Evolutionary conservation across 1,284 basidiomycete genomes (phyloP), one percentile per base, ranked within the genome.

Genomic region (Hemileia vastatrix): DNA sequence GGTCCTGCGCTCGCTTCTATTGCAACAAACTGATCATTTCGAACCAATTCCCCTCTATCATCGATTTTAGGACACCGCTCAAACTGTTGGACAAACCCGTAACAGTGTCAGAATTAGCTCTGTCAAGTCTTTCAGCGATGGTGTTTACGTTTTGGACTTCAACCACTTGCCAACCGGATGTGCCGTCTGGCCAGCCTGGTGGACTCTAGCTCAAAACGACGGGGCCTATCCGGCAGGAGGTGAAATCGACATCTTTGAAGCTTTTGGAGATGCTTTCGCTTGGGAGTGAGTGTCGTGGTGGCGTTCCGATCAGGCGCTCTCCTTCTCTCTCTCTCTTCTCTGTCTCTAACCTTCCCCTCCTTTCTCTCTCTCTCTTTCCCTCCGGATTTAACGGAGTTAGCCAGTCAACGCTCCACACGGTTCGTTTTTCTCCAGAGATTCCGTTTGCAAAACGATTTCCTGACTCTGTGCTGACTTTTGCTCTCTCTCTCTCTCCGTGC

Each of bases 201-300:
- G 48, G 48, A 50, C 48, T 24, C 48, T 24, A 2, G 31, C 48
- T 11, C 8, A 15, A 6, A 6, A 4, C 18, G 13, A 2, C 6
- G 48, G 23, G 2, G 11, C 48, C 13, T 75, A 71, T 70, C 73
- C 73, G 2, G 33, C 48, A 6, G 73, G 73, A 44, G 73, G 73
- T 11, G 73, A 75, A 49, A 74, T 75, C 32, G 73, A 75, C 47
- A 71, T 75, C 40, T 50, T 32, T 11, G 23, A 24, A 8, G 48
- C 48, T 6, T 50, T 24, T 3, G 9, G 11, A 13, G 5, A 24
- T 15, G 48, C 31, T 15, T 8, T 24, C 31, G n/a, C 9, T 2
- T 8, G 1, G 1, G 31, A n/a, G n/a, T n/a, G n/a, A n/a, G 43
- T 45, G 43, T 15, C 43, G 1, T 15, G n/a, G 13, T 13, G 43